Base-by-base conservation (phyloP, 305 asterid species). In the Withania somnifera region DNA sequence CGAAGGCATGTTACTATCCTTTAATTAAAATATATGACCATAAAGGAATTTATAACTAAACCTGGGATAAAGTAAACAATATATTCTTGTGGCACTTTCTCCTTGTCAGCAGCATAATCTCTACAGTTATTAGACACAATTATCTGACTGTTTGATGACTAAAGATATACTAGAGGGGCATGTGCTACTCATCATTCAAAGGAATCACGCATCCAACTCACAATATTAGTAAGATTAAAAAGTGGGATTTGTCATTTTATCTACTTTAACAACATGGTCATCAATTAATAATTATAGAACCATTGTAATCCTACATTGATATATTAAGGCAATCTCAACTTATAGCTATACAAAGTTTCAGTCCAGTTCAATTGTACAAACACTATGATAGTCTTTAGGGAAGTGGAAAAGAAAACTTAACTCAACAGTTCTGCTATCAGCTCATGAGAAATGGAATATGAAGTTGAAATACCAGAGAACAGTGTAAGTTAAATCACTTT, bases 131-230 rank as follows among this genome's bases (percentile, higher is more conserved):
- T 58, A 83, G 54, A 79, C 19, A 54, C 81, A 85, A 84, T 83
- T 81, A 84, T 85, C 81, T 84, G 84, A 15, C 78, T n/a, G n/a
- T n/a, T 73, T 73, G 40, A 73, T 50, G 61, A 50, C 61, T 75
- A 75, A 75, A 28, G n/a, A 56, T 77, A 69, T 53, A 63, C 57
- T 36, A 60, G 51, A 77, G 85, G 90, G 86, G 86, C 91, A 90
- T 86, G 93, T n/a, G n/a, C n/a, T n/a, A n/a, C n/a, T n/a, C n/a
- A n/a, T n/a, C n/a, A n/a, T n/a, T n/a, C n/a, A n/a, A n/a, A n/a
- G n/a, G n/a, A n/a, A n/a, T n/a, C n/a, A n/a, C n/a, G n/a, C n/a
- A n/a, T n/a, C n/a, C n/a, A n/a, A n/a, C n/a, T n/a, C n/a, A n/a
- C n/a, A n/a, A n/a, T n/a, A n/a, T n/a, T n/a, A n/a, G n/a, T n/a